These are phyloP conservation scores for Xylona heveae DNA, from an alignment of 495 filamentous ascomycete species.

Conservation along the genomic window DNA sequence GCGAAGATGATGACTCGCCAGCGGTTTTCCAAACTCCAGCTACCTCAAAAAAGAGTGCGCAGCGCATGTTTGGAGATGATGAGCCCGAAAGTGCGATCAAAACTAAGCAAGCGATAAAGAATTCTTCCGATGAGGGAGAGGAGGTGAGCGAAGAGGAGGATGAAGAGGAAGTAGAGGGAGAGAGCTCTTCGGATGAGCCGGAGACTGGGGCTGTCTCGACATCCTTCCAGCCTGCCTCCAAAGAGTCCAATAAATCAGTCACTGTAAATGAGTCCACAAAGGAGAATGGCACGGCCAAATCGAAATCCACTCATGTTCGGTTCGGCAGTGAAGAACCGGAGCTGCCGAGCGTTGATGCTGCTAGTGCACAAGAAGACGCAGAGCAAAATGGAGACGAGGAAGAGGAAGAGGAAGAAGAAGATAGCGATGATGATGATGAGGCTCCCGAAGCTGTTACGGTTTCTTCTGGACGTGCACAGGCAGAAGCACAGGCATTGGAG, in stretches of 20 bases:
- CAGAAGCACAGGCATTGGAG: constrained; percentile 1
- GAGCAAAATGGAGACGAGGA: constrained; percentile 1
- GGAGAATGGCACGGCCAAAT: not conserved
- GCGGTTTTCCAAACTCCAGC: not conserved
- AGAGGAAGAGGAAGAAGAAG: constrained; percentile 14
- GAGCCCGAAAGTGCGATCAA: not conserved
- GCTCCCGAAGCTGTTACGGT: constrained; percentile 25
- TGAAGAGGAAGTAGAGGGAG: too few species aligned
- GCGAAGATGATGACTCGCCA: not conserved
- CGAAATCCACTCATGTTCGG: constrained; percentile 10
- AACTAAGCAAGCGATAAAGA: not conserved
- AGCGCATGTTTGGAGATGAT: not conserved
- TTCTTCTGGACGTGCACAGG: constrained; percentile 7
- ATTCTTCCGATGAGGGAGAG: too few species aligned
- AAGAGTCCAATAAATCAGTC: not conserved
- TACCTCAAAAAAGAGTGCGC: not conserved
- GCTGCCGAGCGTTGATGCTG: not conserved
- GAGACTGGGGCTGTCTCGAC: not conserved
- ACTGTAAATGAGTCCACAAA: not conserved
- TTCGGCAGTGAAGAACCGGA: constrained; percentile 26
- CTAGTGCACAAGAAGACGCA: not conserved
- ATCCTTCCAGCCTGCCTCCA: not conserved
- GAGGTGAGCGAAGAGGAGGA: not conserved
- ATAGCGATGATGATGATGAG: constrained; percentile 23
- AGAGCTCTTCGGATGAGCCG: not conserved